Base-by-base conservation (phyloP, 345 rosid species). In the Melaleuca alternifolia region DNA sequence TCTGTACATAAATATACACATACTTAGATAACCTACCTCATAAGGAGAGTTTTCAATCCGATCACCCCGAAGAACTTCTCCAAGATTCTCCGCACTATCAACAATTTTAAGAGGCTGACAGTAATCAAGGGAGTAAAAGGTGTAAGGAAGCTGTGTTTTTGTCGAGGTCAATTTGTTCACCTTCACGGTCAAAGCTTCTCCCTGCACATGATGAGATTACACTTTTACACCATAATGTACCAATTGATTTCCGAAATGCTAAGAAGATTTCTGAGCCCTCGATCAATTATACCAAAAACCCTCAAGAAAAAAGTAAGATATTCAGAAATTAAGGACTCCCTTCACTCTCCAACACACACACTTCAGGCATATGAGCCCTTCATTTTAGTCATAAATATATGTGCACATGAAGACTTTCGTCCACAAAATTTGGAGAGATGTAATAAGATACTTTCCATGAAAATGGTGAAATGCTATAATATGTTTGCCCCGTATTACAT, bases 1-100 rank as follows among this genome's bases (percentile, higher is more conserved):
- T 37, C 48, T 20, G 24, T 71, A 71, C 26, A 10, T 37, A 5
- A 5, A 41, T 71, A 71, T 71, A 71, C 48, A 37, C 24, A 18
- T 33, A 71, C 6, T 71, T 41, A 37, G 12, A 41, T 33, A 71
- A 71, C 24, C 79, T 71, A 95, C 98, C 91, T 92, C 94, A 92
- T 93, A 94, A 41, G 96, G 98, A 85, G 98, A 95, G 90, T 96
- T 96, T 84, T 96, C 98, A 56, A 96, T 96, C 50, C 98, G 96
- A 89, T 96, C 98, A 77, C 98, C 98, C 53, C 97, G 95, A 82
- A 95, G 96, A 89, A 96, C 98, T 92, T 96, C 99, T 65, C 99
- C 98, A 23, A 95, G 98, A 92, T 96, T 96, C 92, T 96, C 99
- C 10, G 95, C 95, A 85, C 94, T 96, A 88, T 96, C 98, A 87